Evolutionary conservation across 495 filamentous ascomycete species (phyloP), one percentile per base, ranked within the genome.

Genomic region (Penicillium pancosmium): DNA sequence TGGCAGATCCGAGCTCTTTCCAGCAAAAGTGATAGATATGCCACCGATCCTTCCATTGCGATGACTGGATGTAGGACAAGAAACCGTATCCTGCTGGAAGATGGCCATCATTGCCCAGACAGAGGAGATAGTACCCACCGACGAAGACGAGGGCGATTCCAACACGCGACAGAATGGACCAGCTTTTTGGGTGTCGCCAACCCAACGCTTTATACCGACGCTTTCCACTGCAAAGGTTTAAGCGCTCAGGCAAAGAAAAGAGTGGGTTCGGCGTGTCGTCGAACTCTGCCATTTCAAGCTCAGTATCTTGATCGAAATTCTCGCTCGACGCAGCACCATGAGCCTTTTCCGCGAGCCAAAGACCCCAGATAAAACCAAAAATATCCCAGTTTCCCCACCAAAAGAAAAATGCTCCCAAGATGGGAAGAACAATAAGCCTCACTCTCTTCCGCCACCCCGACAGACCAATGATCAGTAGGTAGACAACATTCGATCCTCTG

Each of bases 401-500:
- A 11, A 77, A 65, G 47, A 60, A 75, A 54, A 73, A 81, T 1
- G 53, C 18, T 3, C 63, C 62, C 8, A 79, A 46, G 1, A 71
- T 16, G 9, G 55, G 51, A 19, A 78, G 63, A 25, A 74, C 65
- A 34, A 61, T 56, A 18, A 80, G 54, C 9, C 78, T 72, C 6
- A 72, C 52, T 3, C 60, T 56, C 9, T 68, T 56, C 9, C 69
- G 65, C 50, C 74, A 71, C 51, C 69, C 74, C 7, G 73, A 64
- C 27, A 78, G 54, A 7, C 61, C 71, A 8, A 78, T 47, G 5
- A 78, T 61, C 4, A 76, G 60, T 1, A 80, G 68, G 49, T 78
- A 81, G 5, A 84, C 65, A 6, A 80, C 67, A 56, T 80, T 73
- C 0, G 78, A 80, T 6, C 75, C 74, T 7, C 79, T 71, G 51